Percentiles rank a stretch among this genome's conserved stretches.
Conservation (phyloP, 2,329 filamentous ascomycete genomes). For the Sporothrix dimorphospora region DNA sequence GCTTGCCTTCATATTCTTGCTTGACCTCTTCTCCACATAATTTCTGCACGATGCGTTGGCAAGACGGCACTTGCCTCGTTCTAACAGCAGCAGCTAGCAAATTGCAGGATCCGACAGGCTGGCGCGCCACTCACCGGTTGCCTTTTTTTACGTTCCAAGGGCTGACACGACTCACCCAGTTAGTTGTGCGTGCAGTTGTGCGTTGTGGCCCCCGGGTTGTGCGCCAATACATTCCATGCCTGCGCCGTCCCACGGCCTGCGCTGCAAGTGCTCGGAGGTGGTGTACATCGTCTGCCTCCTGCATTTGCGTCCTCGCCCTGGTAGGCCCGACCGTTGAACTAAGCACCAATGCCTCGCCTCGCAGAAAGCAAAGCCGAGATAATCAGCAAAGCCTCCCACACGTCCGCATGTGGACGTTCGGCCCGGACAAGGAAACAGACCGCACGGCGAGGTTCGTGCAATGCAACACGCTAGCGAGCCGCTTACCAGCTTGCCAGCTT, state of each 20-base stretch:
- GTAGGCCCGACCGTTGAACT: not conserved
- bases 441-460: not conserved
- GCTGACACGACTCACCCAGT: slow-evolving; percentile 11
- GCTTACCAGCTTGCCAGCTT: not conserved
- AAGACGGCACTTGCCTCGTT: slow-evolving; percentile 35
- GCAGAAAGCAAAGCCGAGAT: not conserved
- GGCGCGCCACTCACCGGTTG: slow-evolving; percentile 23
- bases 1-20: slow-evolving; percentile 30
- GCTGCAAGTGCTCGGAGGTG: slow-evolving; percentile 14
- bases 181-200: not conserved
- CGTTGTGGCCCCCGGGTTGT: slow-evolving; percentile 8
- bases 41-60: slow-evolving; percentile 46
- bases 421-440: not conserved
- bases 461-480: not conserved
- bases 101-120: slow-evolving; percentile 34
- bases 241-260: slow-evolving; percentile 23
- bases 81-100: slow-evolving; percentile 34
- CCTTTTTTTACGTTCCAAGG: not conserved
- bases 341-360: not conserved
- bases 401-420: not conserved
- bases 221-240: not conserved
- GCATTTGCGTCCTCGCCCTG: not conserved
- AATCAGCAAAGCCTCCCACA: not conserved
- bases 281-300: not conserved
- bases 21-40: slow-evolving; percentile 39